Conservation (phyloP, 2,329 filamentous ascomycete species). For the Delphinella strobiligena region DNA sequence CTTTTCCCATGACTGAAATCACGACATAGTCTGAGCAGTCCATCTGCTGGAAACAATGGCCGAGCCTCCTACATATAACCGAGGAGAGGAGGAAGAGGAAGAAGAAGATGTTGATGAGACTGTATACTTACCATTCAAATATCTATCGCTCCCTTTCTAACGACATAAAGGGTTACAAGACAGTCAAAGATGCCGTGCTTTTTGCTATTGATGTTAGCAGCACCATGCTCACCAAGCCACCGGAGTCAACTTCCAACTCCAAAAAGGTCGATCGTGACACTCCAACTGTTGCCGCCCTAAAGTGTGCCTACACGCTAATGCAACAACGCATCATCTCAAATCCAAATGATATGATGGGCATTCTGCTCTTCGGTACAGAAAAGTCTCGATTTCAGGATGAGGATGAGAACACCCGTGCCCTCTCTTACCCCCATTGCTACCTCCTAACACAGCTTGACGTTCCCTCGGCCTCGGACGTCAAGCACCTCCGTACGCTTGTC, state of each 20-base stretch:
- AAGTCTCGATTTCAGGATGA: slow-evolving; percentile 67
- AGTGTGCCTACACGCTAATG: slow-evolving; percentile 91
- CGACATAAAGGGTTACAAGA: slow-evolving; percentile 63
- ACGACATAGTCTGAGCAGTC: too few species aligned
- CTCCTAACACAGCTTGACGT: slow-evolving; percentile 79
- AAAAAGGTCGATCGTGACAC: slow-evolving; percentile 73
- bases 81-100: slow-evolving; percentile 49
- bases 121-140: slow-evolving; percentile 28
- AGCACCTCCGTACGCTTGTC: slow-evolving; percentile 59
- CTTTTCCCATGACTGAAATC: neutral
- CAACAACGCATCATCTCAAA: slow-evolving; percentile 97
- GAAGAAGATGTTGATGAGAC: slow-evolving; percentile 57
- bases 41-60: slow-evolving; percentile 8
- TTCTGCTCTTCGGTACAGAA: slow-evolving; percentile 82
- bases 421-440: slow-evolving; percentile 83
- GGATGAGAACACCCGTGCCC: slow-evolving; percentile 42
- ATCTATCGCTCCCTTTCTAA: slow-evolving; percentile 1
- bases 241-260: slow-evolving; percentile 40
- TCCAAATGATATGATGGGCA: slow-evolving; percentile 93
- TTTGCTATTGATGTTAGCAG: slow-evolving; percentile 86
- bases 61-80: slow-evolving; percentile 14
- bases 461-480: slow-evolving; percentile 78
- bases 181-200: slow-evolving; percentile 93
- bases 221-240: slow-evolving; percentile 67
- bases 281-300: slow-evolving; percentile 70